These are phyloP conservation scores for Polytolypa hystricis DNA, from an alignment of 2,329 filamentous ascomycete genomes.

Conservation along the genomic window DNA sequence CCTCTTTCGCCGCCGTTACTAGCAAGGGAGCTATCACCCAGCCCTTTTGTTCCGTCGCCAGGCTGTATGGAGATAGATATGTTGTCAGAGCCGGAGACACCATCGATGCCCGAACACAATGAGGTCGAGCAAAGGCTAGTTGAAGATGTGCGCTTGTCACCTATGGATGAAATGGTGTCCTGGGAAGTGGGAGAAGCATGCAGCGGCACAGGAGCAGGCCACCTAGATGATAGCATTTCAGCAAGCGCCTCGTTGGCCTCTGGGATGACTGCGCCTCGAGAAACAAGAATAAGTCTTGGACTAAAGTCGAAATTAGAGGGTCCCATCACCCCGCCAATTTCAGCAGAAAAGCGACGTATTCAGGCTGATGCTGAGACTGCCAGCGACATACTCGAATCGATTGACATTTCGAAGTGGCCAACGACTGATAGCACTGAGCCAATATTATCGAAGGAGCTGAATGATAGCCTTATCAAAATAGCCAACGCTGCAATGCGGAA, in stretches of 20 bases:
- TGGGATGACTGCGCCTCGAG: not conserved
- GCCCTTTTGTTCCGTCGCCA: conserved; percentile 30
- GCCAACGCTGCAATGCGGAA: conserved; percentile 19
- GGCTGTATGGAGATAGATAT: conserved; percentile 26
- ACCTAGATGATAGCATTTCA: no score
- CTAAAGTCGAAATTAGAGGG: conserved; percentile 35
- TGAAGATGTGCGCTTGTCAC: conserved; percentile 11
- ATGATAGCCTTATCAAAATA: conserved; percentile 24
- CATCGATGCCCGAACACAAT: conserved; percentile 22
- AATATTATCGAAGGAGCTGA: conserved; percentile 23
- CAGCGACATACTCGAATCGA: conserved; percentile 4
- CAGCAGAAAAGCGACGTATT: conserved; percentile 24
- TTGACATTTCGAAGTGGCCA: conserved; percentile 25
- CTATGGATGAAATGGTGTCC: not conserved
- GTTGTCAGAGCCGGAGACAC: conserved; percentile 25
- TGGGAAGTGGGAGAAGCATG: not conserved
- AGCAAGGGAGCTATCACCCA: conserved; percentile 30
- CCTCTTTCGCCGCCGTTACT: conserved; percentile 39
- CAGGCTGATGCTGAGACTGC: no score
- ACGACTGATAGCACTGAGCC: conserved; percentile 22
- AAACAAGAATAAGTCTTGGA: conserved; percentile 5
- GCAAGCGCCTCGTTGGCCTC: no score
- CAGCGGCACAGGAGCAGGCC: no score
- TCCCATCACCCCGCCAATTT: conserved; percentile 34
- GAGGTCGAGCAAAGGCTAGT: conserved; percentile 24